Conservation (phyloP, 2,329 filamentous ascomycete species). For the Colletotrichum sp. region DNA sequence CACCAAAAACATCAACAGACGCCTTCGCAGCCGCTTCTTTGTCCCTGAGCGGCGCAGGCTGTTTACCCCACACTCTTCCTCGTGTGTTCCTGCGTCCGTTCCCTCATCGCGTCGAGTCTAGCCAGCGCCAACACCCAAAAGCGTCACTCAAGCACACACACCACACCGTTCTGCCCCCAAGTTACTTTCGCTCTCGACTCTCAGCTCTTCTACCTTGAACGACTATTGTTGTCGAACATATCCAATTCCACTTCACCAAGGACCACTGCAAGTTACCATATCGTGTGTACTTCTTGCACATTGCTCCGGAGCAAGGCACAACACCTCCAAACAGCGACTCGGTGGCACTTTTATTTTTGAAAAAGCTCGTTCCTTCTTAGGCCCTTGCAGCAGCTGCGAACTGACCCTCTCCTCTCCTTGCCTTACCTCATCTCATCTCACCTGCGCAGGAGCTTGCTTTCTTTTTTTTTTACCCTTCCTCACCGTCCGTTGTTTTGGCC, state of each 20-base stretch:
- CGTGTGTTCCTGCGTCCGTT: neutral
- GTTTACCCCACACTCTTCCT: constrained; percentile 16
- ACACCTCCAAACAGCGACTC: neutral
- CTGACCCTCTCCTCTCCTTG: neutral
- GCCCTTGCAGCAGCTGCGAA: neutral
- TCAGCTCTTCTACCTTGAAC: neutral
- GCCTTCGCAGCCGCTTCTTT: neutral
- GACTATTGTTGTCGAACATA: neutral
- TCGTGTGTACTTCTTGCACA: neutral
- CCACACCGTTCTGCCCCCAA: neutral
- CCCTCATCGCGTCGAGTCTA: neutral
- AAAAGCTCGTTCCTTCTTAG: neutral
- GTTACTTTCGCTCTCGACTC: neutral
- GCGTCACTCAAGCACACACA: neutral
- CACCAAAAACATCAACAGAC: neutral
- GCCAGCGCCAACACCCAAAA: neutral
- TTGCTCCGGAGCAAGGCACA: neutral
- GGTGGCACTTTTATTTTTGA: neutral
- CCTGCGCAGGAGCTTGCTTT: neutral
- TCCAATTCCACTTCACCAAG: neutral
- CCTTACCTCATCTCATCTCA: neutral
- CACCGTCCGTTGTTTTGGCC: neutral
- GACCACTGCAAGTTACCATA: neutral
- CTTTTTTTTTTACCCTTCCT: neutral
- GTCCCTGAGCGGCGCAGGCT: neutral